Evolutionary conservation across 2,329 filamentous ascomycete species (phyloP).

Genomic region (Aureobasidium sp.): DNA sequence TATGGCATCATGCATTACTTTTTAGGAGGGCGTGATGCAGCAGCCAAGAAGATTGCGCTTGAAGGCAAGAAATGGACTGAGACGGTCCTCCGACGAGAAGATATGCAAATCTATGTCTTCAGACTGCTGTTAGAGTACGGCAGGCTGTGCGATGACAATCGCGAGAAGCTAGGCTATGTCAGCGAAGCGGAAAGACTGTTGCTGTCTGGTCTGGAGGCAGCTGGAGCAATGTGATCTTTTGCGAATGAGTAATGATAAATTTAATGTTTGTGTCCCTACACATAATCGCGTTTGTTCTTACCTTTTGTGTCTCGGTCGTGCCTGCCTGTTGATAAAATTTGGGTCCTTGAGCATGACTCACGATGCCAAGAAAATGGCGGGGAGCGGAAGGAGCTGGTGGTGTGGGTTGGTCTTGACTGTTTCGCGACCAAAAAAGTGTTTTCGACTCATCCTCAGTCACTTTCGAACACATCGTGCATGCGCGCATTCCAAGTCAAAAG

Average conservation of each 20-base stretch:
- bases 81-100: constrained; percentile 57
- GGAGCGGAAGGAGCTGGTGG: neutral
- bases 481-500: constrained; percentile 1
- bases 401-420: neutral
- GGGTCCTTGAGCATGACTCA: neutral
- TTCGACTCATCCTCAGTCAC: neutral
- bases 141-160: constrained; percentile 32
- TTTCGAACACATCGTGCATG: neutral
- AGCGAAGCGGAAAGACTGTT: constrained; percentile 16
- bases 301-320: neutral
- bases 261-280: neutral
- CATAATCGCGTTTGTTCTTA: too few species aligned
- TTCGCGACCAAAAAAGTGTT: constrained; percentile 6
- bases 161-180: constrained; percentile 32
- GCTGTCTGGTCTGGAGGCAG: neutral
- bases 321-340: neutral
- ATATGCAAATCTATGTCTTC: constrained; percentile 64
- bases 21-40: constrained; percentile 48
- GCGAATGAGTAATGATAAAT: neutral
- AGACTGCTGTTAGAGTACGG: constrained; percentile 44
- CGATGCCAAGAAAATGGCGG: neutral
- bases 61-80: constrained; percentile 61
- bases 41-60: constrained; percentile 55
- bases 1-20: constrained; percentile 70
- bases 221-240: neutral